These are phyloP conservation scores for Pholiota conissans DNA, from an alignment of 768 basidiomycete genomes.

Conservation along the genomic window DNA sequence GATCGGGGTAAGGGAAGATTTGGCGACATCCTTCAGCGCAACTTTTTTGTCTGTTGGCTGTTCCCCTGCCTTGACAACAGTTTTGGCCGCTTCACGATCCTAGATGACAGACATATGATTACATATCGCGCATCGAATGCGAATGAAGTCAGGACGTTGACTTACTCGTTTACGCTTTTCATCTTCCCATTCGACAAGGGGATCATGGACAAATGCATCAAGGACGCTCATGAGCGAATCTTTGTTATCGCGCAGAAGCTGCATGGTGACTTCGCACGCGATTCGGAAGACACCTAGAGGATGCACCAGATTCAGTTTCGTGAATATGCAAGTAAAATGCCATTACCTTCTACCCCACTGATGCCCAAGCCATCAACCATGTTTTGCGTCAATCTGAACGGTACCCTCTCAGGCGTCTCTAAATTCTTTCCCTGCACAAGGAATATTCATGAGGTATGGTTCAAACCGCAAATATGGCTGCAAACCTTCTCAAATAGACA, in stretches of 20 bases:
- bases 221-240: slow-evolving; percentile 94
- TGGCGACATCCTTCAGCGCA: slow-evolving; percentile 68
- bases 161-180: slow-evolving; percentile 67
- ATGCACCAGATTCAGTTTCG: too few relatives aligned
- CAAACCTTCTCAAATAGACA: slow-evolving; percentile 93
- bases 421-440: slow-evolving; percentile 69
- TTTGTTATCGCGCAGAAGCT: slow-evolving; percentile 84
- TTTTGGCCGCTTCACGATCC: slow-evolving; percentile 43
- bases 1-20: slow-evolving; percentile 77
- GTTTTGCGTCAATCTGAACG: slow-evolving; percentile 94
- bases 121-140: too few relatives aligned
- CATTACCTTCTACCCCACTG: slow-evolving; percentile 83
- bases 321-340: not conserved
- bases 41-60: slow-evolving; percentile 18
- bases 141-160: not conserved
- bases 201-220: slow-evolving; percentile 96
- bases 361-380: slow-evolving; percentile 91
- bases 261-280: slow-evolving; percentile 88
- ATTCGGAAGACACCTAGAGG: slow-evolving; percentile 80
- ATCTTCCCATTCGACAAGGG: slow-evolving; percentile 93
- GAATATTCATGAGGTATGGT: not conserved
- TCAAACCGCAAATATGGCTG: slow-evolving; percentile 25
- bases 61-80: slow-evolving; percentile 33
- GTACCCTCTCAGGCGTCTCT: slow-evolving; percentile 88
- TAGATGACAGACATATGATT: too few relatives aligned